These are phyloP conservation scores for Talaromyces sp. DNA, from an alignment of 2,329 filamentous ascomycete genomes.

Conservation along the genomic window DNA sequence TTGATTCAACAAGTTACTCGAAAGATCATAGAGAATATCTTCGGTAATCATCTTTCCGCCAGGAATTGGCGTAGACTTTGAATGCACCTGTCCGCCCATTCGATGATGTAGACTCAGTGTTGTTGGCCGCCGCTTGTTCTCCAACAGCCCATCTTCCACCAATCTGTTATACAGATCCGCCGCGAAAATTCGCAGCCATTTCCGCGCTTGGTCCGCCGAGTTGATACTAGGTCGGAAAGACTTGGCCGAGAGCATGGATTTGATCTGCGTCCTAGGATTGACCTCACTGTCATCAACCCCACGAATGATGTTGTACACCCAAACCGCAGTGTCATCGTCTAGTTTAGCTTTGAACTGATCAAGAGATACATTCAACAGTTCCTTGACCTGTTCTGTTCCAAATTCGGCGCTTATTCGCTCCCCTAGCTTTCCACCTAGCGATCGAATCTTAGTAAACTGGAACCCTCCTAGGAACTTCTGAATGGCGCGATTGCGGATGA, in stretches of 20 bases:
- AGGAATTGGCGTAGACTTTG: conserved; percentile 73
- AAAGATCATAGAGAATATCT: conserved; percentile 68
- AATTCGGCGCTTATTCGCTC: conserved; percentile 81
- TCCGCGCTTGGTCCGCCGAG: conserved; percentile 70
- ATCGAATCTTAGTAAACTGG: conserved; percentile 93
- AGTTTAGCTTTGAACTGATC: conserved; percentile 75
- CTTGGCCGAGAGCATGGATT: conserved; percentile 96
- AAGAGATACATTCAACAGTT: conserved; percentile 69
- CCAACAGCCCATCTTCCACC: conserved; percentile 84
- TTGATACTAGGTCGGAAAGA: conserved; percentile 85
- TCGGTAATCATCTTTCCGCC: conserved; percentile 73
- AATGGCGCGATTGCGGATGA: conserved; percentile 83
- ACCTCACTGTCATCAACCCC: conserved; percentile 87
- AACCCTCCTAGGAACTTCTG: conserved; percentile 76
- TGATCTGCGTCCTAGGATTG: conserved; percentile 87
- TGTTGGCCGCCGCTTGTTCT: conserved; percentile 81
- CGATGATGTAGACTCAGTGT: conserved; percentile 83
- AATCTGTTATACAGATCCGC: conserved; percentile 88
- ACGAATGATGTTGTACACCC: conserved; percentile 81
- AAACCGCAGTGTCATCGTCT: conserved; percentile 78
- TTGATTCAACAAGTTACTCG: conserved; percentile 73
- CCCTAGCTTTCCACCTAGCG: conserved; percentile 91
- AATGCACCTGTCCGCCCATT: conserved; percentile 69
- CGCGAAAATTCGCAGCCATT: conserved; percentile 87
- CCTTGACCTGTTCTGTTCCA: conserved; percentile 73